Evolutionary conservation across 768 basidiomycete species (phyloP), one percentile per base, ranked within the genome.

Genomic region (Pulveroboletus sp.): DNA sequence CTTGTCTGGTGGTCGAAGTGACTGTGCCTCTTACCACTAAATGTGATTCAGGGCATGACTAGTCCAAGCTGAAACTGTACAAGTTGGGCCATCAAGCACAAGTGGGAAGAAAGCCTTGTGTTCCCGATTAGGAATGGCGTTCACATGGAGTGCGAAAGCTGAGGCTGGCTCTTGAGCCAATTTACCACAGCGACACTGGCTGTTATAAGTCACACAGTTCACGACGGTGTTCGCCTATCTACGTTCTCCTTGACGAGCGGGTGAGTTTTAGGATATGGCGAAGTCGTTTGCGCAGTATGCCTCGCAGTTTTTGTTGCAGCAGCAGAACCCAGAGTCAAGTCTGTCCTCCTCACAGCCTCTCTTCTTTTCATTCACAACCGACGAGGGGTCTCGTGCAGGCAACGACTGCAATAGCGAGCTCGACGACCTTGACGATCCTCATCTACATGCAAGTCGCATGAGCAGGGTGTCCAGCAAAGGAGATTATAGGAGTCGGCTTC

Each of bases 281-380:
- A 78, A 84, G 57, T 86, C 87, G 33, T 90, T 90, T 69, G 84
- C 86, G 57, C 81, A 81, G 44, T 89, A 86, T 72, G 88, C 88
- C 43, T 89, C 88, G 39, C 86, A 89, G 59, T 89, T 89, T 64
- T 73, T 90, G 66, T 82, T 77, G 64, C 76, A 78, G 57, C 82
- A 80, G 60, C 76, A 71, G 51, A 72, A 74, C 48, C 63, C 65
- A 50, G 73, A 79, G 33, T 79, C 77, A 57, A 70, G 79, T 59
- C 76, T 79, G 36, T 78, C 81, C 18, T 82, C 82, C 35, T 75
- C 73, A 33, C 87, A 89, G 69, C 89, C 89, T 47, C 79, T 92
- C 67, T 92, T 92, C 76, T 92, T 87, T 76, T 91, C 89, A 17
- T 90, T 91, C 68, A 83, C 83, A 39, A 88, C 87, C 55, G 86